A percentile compares a stretch with the other conserved stretches of the same genome.
phyloP scores from a whole-genome alignment of 2,329 filamentous ascomycete species.

The Fusarium armeniacum region DNA sequence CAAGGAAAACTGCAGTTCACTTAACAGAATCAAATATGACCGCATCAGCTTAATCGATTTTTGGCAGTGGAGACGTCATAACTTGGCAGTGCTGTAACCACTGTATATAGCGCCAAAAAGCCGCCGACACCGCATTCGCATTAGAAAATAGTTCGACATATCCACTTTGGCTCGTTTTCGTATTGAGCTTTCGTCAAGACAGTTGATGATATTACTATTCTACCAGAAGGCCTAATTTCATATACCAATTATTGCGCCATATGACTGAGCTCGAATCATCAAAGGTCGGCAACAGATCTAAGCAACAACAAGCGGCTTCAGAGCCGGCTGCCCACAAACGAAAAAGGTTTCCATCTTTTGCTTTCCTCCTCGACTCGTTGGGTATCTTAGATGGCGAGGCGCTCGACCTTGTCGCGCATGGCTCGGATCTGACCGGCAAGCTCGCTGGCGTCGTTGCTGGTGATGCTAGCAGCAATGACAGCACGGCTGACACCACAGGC shows the following conservation, averaged over 20 bases:
- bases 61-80: conserved; percentile 46
- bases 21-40: conserved; percentile 40
- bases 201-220: conserved; percentile 47
- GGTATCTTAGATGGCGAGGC: conserved; percentile 84
- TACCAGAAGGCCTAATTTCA: conserved; percentile 29
- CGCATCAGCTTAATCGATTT: conserved; percentile 41
- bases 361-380: conserved; percentile 34
- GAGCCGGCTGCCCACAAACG: conserved; percentile 20
- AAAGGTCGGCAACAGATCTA: conserved; percentile 35
- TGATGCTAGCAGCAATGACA: conserved; percentile 90
- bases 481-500: conserved; percentile 90
- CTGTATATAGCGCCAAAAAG: conserved; percentile 18
- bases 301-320: conserved; percentile 17
- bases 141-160: conserved; percentile 26
- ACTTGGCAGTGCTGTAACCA: conserved; percentile 34
- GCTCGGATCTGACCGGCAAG: conserved; percentile 88
- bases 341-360: conserved; percentile 33
- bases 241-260: conserved; percentile 40
- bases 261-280: conserved; percentile 11
- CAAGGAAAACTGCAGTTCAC: conserved; percentile 26
- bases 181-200: conserved; percentile 37
- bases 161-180: conserved; percentile 45
- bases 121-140: conserved; percentile 47
- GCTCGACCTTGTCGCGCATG: conserved; percentile 95
- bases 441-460: conserved; percentile 91